A percentile compares a stretch with the other conserved stretches of the same genome.
These are phyloP conservation scores for Tilletia walkeri DNA, from an alignment of 1,284 basidiomycete genomes.

Conservation along the genomic window DNA sequence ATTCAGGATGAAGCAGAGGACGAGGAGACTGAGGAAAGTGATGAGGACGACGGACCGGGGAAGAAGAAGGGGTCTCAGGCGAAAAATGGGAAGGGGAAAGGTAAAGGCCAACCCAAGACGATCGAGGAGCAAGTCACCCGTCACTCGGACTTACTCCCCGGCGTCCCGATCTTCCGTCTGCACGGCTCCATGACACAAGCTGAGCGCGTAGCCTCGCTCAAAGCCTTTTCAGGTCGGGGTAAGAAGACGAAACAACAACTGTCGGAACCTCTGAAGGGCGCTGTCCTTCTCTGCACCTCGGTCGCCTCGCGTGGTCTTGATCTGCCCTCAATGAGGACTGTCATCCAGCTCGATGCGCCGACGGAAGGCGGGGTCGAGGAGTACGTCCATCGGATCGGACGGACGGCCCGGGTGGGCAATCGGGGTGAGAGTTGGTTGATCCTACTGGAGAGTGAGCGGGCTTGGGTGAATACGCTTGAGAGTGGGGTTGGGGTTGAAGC, in stretches of 20 bases:
- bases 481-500: constrained; percentile 64
- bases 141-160: constrained; percentile 70
- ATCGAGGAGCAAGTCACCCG: constrained; percentile 52
- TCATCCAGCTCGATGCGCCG: constrained; percentile 94
- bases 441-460: constrained; percentile 77
- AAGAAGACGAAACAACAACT: constrained; percentile 2
- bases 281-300: constrained; percentile 88
- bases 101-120: constrained; percentile 28
- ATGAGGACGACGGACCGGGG: constrained; percentile 52
- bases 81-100: constrained; percentile 21
- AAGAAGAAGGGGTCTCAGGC: neutral
- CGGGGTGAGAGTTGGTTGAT: constrained; percentile 88
- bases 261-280: constrained; percentile 22
- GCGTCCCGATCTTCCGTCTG: constrained; percentile 79
- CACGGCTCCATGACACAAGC: constrained; percentile 86
- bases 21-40: constrained; percentile 35
- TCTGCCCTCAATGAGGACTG: constrained; percentile 86
- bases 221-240: constrained; percentile 67
- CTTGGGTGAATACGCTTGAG: constrained; percentile 86
- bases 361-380: constrained; percentile 96
- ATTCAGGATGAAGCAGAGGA: constrained; percentile 23
- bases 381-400: constrained; percentile 93
- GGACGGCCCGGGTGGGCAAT: constrained; percentile 90
- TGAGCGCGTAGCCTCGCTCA: constrained; percentile 77
- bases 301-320: constrained; percentile 98